Evolutionary conservation across 306 rosid genomes (phyloP).

Genomic region (Cucurbita moschata): DNA sequence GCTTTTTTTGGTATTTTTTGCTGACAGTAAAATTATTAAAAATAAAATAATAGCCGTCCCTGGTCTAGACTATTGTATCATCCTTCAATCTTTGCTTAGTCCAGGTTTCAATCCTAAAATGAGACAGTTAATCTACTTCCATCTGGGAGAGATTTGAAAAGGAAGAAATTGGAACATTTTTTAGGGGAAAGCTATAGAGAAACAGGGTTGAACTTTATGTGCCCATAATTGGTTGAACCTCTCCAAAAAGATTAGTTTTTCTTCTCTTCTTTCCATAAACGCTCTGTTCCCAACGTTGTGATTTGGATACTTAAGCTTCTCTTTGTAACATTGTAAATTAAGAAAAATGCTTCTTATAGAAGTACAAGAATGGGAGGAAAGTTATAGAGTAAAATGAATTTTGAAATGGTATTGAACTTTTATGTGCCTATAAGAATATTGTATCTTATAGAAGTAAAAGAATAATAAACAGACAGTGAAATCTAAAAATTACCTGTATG

Average conservation of each 20-base stretch:
- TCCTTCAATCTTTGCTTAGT: not conserved
- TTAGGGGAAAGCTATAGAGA: not conserved
- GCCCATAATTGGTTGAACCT: not conserved
- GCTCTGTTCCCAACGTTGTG: not conserved
- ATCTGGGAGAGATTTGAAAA: not conserved
- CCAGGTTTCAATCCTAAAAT: not conserved
- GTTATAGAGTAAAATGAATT: no score
- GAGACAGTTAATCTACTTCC: not conserved
- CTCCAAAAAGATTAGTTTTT: not conserved
- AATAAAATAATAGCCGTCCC: not conserved
- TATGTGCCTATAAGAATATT: no score
- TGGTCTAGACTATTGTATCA: not conserved
- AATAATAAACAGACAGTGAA: not conserved
- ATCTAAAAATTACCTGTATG: slow-evolving; percentile 50
- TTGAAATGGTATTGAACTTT: no score
- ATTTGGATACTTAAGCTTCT: not conserved
- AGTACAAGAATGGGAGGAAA: not conserved
- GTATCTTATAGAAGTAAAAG: not conserved
- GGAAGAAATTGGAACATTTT: not conserved
- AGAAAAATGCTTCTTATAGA: not conserved
- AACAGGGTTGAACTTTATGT: not conserved
- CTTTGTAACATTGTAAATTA: not conserved
- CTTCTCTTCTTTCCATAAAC: not conserved
- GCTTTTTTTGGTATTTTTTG: not conserved
- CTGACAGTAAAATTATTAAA: not conserved